Evolutionary conservation across 495 filamentous ascomycete genomes (phyloP), one percentile per base, ranked within the genome.

Genomic region (Penicillium flavigenum): DNA sequence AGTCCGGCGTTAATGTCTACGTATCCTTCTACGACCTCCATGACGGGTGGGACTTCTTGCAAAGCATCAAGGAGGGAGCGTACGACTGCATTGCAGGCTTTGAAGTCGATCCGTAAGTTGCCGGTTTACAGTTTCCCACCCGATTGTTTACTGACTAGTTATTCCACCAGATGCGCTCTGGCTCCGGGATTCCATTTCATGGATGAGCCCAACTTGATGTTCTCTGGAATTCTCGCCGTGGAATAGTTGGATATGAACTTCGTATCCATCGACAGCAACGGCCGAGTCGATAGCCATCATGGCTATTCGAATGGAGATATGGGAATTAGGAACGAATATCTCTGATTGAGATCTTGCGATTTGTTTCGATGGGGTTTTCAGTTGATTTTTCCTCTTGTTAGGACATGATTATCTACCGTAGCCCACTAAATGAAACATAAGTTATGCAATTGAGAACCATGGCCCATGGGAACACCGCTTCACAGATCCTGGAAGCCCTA

Each of bases 21-120:
- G 57, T 82, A 16, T 64, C 69, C 36, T 83, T 82, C 65, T 67
- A 75, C 44, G 65, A 75, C 29, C 66, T 78, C 39, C 62, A 72
- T 24, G 65, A 72, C 19, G 74, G 74, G 4, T 80, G 72, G 70
- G 72, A 79, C 0, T 63, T 60, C 27, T 41, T 36, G n/a, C 39
- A 47, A 4, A 24, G 11, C 17, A 36, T 51, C 38, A 32, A 47
- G 22, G 39, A 48, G 1, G 58, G 45, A 8, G 5, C 32, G 3
- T 45, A 48, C 4, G 55, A 47, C 11, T 56, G 62, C 65, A 69
- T n/a, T 72, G 69, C 68, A 71, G 71, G 61, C 31, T 78, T 70
- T 47, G 69, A 66, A 6, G 29, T 60, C 47, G 80, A 83, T 53
- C 79, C 80, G 68, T 81, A 58, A 65, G 76, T 73, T 5, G 2